Evolutionary conservation across 176 grass and related monocot genomes (phyloP).

Genomic region (Lolium rigidum): DNA sequence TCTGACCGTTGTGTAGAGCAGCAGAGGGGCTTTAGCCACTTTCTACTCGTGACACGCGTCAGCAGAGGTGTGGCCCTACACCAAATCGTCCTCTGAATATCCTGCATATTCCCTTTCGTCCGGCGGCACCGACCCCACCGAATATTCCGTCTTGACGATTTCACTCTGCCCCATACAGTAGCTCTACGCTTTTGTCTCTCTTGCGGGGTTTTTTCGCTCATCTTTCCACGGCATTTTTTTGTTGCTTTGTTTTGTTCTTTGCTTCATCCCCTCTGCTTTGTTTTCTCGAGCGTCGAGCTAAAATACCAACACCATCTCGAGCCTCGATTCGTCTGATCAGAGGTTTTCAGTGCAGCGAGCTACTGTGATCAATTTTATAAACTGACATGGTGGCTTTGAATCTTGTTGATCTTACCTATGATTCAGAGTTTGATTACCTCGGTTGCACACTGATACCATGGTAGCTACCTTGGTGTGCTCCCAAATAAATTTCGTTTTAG

Average conservation of each 20-base stretch:
- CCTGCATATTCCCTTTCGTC: slow-evolving; percentile 61
- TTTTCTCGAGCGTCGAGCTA: slow-evolving; percentile 4
- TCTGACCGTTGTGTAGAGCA: slow-evolving; percentile 16
- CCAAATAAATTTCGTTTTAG: background rate
- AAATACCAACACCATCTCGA: background rate
- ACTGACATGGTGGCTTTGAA: background rate
- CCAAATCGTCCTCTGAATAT: slow-evolving; percentile 76
- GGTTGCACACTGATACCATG: background rate
- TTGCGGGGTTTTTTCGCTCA: background rate
- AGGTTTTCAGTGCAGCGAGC: background rate
- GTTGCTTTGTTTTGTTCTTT: background rate
- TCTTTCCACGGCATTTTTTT: slow-evolving; percentile 8
- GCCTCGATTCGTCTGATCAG: background rate
- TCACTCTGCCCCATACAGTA: background rate
- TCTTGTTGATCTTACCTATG: background rate
- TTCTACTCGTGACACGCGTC: slow-evolving; percentile 71
- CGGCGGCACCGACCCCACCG: slow-evolving; percentile 39
- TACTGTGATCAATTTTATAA: background rate
- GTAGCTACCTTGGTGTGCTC: background rate
- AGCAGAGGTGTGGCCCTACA: slow-evolving; percentile 7
- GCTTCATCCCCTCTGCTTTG: background rate
- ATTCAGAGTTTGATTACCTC: slow-evolving; percentile 22
- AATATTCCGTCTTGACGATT: slow-evolving; percentile 51
- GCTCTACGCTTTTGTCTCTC: background rate
- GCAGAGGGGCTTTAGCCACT: slow-evolving; percentile 34